These are phyloP conservation scores for Penstemon eatonii DNA, from an alignment of 257 asterid species.

Conservation along the genomic window DNA sequence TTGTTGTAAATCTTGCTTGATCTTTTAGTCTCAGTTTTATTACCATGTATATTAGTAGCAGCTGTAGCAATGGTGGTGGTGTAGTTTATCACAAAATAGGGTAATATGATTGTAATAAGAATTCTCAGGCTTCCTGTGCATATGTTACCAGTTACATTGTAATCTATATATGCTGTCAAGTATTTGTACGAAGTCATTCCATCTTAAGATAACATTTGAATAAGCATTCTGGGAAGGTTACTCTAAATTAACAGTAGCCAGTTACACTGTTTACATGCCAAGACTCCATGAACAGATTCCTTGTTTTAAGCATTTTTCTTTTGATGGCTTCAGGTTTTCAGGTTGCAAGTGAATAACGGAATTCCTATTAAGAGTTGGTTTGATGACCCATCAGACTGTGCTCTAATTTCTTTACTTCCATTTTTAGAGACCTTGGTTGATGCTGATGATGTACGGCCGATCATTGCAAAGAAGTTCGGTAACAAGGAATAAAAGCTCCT, in stretches of 20 bases:
- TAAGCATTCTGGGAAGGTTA: constrained; percentile 20
- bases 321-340: constrained; percentile 71
- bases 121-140: not conserved
- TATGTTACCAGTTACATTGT: constrained; percentile 3
- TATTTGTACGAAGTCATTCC: not conserved
- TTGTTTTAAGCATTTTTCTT: constrained; percentile 25
- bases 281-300: constrained; percentile 13
- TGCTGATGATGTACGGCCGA: constrained; percentile 91
- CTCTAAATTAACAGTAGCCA: constrained; percentile 5
- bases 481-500: constrained; percentile 93
- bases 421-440: constrained; percentile 86
- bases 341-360: constrained; percentile 94
- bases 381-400: constrained; percentile 83
- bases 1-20: constrained; percentile 20
- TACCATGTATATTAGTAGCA: constrained; percentile 11
- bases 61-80: constrained; percentile 17
- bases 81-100: constrained; percentile 18
- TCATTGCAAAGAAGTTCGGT: constrained; percentile 92
- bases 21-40: constrained; percentile 8
- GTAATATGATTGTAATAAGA: constrained; percentile 2
- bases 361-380: constrained; percentile 99
- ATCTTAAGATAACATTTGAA: constrained; percentile 1
- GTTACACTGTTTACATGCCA: not conserved
- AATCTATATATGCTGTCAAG: not conserved
- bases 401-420: constrained; percentile 79